Evolutionary conservation across 768 basidiomycete species (phyloP).

Genomic region (Auriculariales sp.): DNA sequence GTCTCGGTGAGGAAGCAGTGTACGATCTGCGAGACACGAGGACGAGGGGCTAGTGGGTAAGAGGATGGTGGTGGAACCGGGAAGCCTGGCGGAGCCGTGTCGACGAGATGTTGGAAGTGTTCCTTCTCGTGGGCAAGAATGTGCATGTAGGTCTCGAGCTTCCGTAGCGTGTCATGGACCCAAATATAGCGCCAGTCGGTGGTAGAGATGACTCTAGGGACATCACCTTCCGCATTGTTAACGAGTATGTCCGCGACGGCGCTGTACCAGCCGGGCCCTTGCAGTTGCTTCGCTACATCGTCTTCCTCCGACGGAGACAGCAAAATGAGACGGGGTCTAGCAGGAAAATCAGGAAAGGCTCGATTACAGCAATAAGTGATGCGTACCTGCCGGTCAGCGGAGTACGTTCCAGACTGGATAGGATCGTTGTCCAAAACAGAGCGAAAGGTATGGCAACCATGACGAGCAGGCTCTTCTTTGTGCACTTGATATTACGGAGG

Average conservation of each 20-base stretch:
- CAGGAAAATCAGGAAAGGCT: background rate
- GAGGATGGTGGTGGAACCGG: slow-evolving; percentile 71
- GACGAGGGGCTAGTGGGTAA: slow-evolving; percentile 73
- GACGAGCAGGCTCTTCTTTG: slow-evolving; percentile 34
- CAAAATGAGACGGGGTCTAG: slow-evolving; percentile 74
- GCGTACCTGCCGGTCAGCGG: slow-evolving; percentile 76
- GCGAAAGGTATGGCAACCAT: slow-evolving; percentile 46
- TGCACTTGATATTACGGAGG: background rate
- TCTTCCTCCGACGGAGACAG: slow-evolving; percentile 91
- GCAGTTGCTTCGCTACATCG: slow-evolving; percentile 66
- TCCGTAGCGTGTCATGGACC: slow-evolving; percentile 67
- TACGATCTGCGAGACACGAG: slow-evolving; percentile 59
- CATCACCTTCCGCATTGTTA: slow-evolving; percentile 34
- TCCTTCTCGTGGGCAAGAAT: slow-evolving; percentile 45
- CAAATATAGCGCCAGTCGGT: slow-evolving; percentile 85
- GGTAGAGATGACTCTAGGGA: slow-evolving; percentile 47
- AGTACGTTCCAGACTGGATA: slow-evolving; percentile 62
- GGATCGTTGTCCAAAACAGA: slow-evolving; percentile 52
- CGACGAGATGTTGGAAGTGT: slow-evolving; percentile 40
- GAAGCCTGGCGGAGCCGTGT: slow-evolving; percentile 27
- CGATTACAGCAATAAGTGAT: background rate
- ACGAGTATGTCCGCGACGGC: slow-evolving; percentile 65
- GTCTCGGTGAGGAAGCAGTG: slow-evolving; percentile 25
- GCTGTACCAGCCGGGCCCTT: slow-evolving; percentile 75
- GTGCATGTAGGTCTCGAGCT: slow-evolving; percentile 63